Conservation (phyloP, 192 early-diverging fungal genomes). For the Phlyctochytrium bullatum region DNA sequence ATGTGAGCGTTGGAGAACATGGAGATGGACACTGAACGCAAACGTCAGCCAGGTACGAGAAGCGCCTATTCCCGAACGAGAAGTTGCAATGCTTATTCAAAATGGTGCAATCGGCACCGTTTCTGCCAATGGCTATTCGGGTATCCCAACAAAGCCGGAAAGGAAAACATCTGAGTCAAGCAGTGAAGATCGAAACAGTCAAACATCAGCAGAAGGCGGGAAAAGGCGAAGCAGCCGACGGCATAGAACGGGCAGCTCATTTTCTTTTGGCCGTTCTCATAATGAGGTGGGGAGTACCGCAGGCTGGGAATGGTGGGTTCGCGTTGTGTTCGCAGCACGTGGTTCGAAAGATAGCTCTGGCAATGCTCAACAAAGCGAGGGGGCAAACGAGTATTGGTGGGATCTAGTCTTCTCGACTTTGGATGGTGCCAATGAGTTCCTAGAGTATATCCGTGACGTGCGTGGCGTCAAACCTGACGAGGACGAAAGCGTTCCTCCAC, state of each 20-base stretch:
- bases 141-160: no score
- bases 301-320: constrained; percentile 57
- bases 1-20: constrained; percentile 51
- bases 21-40: constrained; percentile 34
- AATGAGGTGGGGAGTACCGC: constrained; percentile 13
- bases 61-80: constrained; percentile 19
- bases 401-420: constrained; percentile 46
- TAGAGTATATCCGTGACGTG: constrained; percentile 31
- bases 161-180: no score
- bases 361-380: constrained; percentile 9
- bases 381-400: constrained; percentile 37
- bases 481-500: constrained; percentile 18
- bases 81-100: constrained; percentile 38
- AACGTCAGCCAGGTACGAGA: constrained; percentile 32
- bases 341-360: neutral
- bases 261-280: neutral
- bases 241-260: constrained; percentile 2
- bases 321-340: constrained; percentile 28
- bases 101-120: constrained; percentile 29
- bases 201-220: no score
- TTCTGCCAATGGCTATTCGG: neutral
- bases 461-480: constrained; percentile 33
- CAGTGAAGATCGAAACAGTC: no score
- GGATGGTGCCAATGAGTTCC: constrained; percentile 46
- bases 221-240: constrained; percentile 15